phyloP scores from a whole-genome alignment of 169 alveolate genomes.

The Cryptosporidium ubiquitum region DNA sequence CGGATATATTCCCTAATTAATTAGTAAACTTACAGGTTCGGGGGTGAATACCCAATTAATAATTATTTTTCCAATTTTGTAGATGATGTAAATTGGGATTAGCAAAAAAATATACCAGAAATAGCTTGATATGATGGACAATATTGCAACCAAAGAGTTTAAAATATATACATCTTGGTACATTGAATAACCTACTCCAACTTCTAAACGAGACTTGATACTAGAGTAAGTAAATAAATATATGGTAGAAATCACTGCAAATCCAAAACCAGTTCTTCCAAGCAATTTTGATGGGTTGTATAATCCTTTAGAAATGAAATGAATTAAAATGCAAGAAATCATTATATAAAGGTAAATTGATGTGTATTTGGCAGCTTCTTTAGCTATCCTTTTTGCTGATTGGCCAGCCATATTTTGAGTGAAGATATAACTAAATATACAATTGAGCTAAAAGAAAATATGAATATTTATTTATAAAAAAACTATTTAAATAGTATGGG shows the following conservation, averaged over 20 bases:
- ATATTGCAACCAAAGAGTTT: slow-evolving; percentile 39
- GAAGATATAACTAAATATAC: not conserved
- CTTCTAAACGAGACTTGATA: slow-evolving; percentile 41
- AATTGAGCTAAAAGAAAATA: not conserved
- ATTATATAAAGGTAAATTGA: slow-evolving; percentile 36
- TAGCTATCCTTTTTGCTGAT: slow-evolving; percentile 67
- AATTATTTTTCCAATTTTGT: slow-evolving; percentile 4
- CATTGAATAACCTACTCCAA: slow-evolving; percentile 64
- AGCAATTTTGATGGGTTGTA: slow-evolving; percentile 2
- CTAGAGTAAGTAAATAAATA: slow-evolving; percentile 45
- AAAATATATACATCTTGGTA: slow-evolving; percentile 72
- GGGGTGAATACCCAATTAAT: slow-evolving; percentile 75
- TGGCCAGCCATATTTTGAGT: slow-evolving; percentile 59
- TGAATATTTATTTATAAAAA: too few species aligned
- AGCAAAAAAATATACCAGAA: slow-evolving; percentile 57
- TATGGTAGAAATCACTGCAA: slow-evolving; percentile 10
- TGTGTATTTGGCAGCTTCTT: slow-evolving; percentile 54
- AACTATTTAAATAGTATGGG: too few species aligned
- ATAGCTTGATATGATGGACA: slow-evolving; percentile 40
- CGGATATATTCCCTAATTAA: not conserved
- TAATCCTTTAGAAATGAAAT: slow-evolving; percentile 20
- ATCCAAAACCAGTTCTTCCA: slow-evolving; percentile 21
- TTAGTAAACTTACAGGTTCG: slow-evolving; percentile 67
- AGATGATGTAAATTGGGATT: slow-evolving; percentile 57
- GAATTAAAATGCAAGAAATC: not conserved